Percentiles rank a stretch among this genome's conserved stretches.
These are phyloP conservation scores for Phytophthora hybrid DNA, from an alignment of 352 stramenopile species.

Conservation along the genomic window DNA sequence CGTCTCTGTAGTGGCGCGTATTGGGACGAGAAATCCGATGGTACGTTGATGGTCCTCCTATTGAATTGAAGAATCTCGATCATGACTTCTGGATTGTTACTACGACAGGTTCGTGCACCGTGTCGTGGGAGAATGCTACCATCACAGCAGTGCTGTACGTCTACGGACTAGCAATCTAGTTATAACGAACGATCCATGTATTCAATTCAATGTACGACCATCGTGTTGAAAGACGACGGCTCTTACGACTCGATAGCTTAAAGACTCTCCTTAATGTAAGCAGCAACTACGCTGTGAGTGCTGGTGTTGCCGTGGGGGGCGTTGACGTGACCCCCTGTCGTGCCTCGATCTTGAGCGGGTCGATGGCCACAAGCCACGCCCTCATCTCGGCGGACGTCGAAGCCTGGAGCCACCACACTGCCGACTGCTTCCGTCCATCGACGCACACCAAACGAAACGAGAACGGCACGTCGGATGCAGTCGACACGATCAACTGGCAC, in stretches of 20 bases:
- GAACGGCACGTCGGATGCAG: conserved; percentile 52
- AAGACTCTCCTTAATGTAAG: background rate
- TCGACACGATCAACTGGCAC: conserved; percentile 63
- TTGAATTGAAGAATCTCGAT: background rate
- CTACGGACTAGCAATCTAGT: conserved; percentile 68
- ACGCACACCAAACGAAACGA: conserved; percentile 77
- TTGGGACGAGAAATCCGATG: conserved; percentile 83
- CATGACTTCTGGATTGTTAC: conserved; percentile 1
- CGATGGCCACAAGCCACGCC: conserved; percentile 76
- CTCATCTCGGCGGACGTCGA: conserved; percentile 72
- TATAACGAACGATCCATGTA: conserved; percentile 5
- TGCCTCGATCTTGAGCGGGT: conserved; percentile 71
- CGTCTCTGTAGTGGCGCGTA: conserved; percentile 49
- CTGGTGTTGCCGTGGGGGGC: conserved; percentile 24
- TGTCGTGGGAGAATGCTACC: conserved; percentile 81
- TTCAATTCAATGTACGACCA: conserved; percentile 21
- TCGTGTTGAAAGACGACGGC: background rate
- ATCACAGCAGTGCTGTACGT: conserved; percentile 74
- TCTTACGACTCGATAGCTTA: background rate
- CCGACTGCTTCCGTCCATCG: conserved; percentile 55
- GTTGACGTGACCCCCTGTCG: conserved; percentile 31
- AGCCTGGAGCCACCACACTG: conserved; percentile 81
- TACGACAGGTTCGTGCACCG: conserved; percentile 61
- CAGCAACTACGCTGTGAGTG: conserved; percentile 39
- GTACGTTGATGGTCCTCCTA: conserved; percentile 30